Evolutionary conservation across 176 grass and related monocot species (phyloP), one percentile per base, ranked within the genome.

Genomic region (Oryza meridionalis): DNA sequence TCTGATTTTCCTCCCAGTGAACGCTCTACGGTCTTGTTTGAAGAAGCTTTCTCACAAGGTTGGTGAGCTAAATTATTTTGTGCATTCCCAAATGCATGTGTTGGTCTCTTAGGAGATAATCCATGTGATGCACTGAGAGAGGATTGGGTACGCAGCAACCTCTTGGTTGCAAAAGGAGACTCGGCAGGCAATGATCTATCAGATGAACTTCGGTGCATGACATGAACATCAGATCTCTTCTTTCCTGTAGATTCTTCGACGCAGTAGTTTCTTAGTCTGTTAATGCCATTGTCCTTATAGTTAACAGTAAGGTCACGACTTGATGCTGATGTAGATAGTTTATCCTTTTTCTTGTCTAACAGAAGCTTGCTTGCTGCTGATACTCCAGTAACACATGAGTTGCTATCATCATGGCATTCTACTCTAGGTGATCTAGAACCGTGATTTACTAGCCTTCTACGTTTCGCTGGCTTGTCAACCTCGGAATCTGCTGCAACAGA

Each of bases 391-490:
- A 91, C 84, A 84, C 92, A 94, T 3, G 92, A 94, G 65, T 85
- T 85, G 65, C 37, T 90, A 47, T 88, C 90, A 70, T 87, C 90
- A 43, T 81, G 85, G 59, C 80, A 86, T 58, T 89, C 87, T 45
- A 43, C 47, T 69, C 4, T 82, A 83, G 59, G 76, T 33, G 62
- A 22, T 25, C 77, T 83, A 29, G 3, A 44, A 22, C 85, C 70
- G 55, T 71, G 79, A 76, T 82, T 86, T 64, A 81, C 70, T 76
- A 90, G 69, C 82, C 49, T 90, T 72, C 88, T 81, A 64, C 67
- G 85, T 70, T 91, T 91, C 59, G 89, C 65, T 70, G 88, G 90
- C 83, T 90, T 95, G 88, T 82, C 88, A 84, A 88, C 90, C 84
- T 95, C 90, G 29, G 88, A 88, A 75, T 90, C 85, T 61, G 73